Evolutionary conservation across 1,284 basidiomycete genomes (phyloP), one percentile per base, ranked within the genome.

Genomic region (Apiotrichum laibachii): DNA sequence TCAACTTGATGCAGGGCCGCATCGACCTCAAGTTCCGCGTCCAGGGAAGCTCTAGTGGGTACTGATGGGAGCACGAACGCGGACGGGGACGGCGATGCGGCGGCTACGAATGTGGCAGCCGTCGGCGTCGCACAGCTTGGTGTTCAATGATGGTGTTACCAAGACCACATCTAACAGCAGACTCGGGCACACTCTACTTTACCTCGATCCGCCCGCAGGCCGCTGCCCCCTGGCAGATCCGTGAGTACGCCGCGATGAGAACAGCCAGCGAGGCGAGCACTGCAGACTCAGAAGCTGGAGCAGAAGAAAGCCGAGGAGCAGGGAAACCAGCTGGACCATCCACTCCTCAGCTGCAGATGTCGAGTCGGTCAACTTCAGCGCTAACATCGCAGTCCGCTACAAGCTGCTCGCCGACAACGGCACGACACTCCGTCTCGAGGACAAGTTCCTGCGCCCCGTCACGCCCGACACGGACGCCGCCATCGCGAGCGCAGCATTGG

Each of bases 1-100:
- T 77, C 62, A 79, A 77, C 65, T 63, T 75, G 45, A 75, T 78
- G 70, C 77, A 79, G 68, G 77, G 77, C 53, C 69, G 73, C 33
- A 76, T 79, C 44, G 77, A 79, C 56, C 62, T 79, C 31, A 76
- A 72, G 58, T 77, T 77, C 68, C 64, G 75, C 43, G 67, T 79
- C 53, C 61, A 63, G 46, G 77, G 77, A 15, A 61, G 63, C 21
- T 71, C 73, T 55, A 65, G 68, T 69, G 55, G 26, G 56, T 57
- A 18, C 10, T 16, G 11, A 15, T 15, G 31, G 19, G 2, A 10
- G 43, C 31, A 39, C 5, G n/a, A 15, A 15, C 2, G 18, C 26
- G 4, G 26, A 31, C 4, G 26, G 7, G 26, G 26, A 31, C 4
- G 26, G 4, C 4, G 26, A 31, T 7, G 26, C 26, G 26, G 26